Percentiles rank a stretch among this genome's conserved stretches.
Conservation (phyloP, 192 early-diverging fungal genomes). For the Piromyces finnis region DNA sequence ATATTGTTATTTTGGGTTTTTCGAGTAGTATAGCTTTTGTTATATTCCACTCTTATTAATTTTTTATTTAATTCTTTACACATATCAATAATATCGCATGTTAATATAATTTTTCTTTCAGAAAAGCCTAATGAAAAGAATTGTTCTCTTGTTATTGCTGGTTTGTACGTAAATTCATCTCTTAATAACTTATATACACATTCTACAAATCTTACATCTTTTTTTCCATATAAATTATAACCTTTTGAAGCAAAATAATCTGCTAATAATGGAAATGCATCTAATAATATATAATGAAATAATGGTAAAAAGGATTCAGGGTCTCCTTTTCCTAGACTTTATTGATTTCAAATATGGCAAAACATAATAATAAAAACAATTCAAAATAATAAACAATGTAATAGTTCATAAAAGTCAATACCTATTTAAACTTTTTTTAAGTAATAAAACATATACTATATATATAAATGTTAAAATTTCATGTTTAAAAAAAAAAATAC, state of each 20-base stretch:
- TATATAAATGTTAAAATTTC: no score
- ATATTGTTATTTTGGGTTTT: neutral
- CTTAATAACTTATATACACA: conserved; percentile 13
- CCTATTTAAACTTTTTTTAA: no score
- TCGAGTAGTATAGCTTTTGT: neutral
- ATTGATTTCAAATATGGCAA: no score
- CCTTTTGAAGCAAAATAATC: conserved; percentile 10
- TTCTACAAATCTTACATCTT: conserved; percentile 29
- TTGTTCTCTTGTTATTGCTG: conserved; percentile 19
- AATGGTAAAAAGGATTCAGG: conserved; percentile 27
- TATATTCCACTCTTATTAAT: neutral
- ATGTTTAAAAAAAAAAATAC: no score
- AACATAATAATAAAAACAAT: no score
- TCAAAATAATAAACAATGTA: no score
- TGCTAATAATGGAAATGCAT: conserved; percentile 16
- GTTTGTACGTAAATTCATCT: conserved; percentile 33
- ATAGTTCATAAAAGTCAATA: no score
- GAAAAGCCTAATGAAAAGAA: conserved; percentile 10
- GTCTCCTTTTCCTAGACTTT: conserved; percentile 11
- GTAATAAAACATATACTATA: no score
- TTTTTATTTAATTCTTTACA: neutral
- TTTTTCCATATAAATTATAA: conserved; percentile 27
- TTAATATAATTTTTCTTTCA: conserved; percentile 3
- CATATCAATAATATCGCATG: neutral
- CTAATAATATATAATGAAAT: conserved; percentile 32